Conservation (phyloP, 352 stramenopile genomes). For the Phytophthora foliorum region DNA sequence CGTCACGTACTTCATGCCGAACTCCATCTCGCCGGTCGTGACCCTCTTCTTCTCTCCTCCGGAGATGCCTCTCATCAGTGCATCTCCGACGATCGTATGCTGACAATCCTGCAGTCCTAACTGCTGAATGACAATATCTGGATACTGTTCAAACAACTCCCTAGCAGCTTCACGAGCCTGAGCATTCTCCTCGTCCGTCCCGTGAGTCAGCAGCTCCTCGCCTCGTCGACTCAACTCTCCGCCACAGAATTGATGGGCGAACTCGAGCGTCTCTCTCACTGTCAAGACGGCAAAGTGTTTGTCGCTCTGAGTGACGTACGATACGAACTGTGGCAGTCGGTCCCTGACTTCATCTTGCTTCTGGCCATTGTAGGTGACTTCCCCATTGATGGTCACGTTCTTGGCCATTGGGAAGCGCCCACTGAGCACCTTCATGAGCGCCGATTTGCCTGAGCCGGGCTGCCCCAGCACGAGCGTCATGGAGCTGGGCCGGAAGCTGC, state of each 20-base stretch:
- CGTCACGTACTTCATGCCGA: constrained; percentile 72
- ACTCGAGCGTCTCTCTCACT: constrained; percentile 59
- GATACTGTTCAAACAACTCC: constrained; percentile 36
- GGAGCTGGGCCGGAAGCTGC: constrained; percentile 39
- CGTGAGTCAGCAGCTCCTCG: constrained; percentile 32
- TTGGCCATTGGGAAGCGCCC: constrained; percentile 40
- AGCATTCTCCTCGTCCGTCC: constrained; percentile 46
- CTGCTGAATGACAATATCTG: constrained; percentile 53
- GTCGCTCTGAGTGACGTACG: constrained; percentile 50
- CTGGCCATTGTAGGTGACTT: constrained; percentile 51
- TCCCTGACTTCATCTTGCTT: constrained; percentile 21
- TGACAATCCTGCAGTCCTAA: constrained; percentile 53
- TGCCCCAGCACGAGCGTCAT: constrained; percentile 60
- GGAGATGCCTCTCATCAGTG: constrained; percentile 54
- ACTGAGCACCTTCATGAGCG: constrained; percentile 52
- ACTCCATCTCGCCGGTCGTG: constrained; percentile 88
- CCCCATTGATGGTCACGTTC: constrained; percentile 36
- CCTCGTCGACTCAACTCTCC: constrained; percentile 27
- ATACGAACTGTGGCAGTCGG: constrained; percentile 41
- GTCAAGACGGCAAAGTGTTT: constrained; percentile 47
- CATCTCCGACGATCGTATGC: constrained; percentile 62
- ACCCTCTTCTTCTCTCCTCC: constrained; percentile 64
- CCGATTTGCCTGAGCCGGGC: constrained; percentile 49
- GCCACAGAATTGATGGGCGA: constrained; percentile 51
- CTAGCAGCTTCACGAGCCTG: constrained; percentile 22